A percentile compares a stretch with the other conserved stretches of the same genome.
Conservation (phyloP, 1,284 basidiomycete genomes). For the Fomitopsis palustris region DNA sequence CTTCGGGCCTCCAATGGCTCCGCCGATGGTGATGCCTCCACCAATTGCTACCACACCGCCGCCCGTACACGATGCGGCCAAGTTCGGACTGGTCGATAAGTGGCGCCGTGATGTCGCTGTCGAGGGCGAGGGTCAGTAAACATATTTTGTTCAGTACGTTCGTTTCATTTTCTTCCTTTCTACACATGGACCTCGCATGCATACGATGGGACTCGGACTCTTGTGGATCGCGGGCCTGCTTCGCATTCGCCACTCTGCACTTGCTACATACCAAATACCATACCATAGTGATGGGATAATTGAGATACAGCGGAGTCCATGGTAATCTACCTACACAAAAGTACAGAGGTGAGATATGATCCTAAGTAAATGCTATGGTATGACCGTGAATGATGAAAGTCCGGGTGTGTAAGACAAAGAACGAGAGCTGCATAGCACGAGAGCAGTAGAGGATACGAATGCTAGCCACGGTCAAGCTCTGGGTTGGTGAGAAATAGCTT, state of each 20-base stretch:
- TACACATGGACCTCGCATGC: not conserved
- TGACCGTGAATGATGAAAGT: conserved; percentile 14
- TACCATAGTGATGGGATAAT: conserved; percentile 20
- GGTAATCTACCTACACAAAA: conserved; percentile 12
- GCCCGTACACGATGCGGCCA: conserved; percentile 57
- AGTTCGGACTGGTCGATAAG: conserved; percentile 67
- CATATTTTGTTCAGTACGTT: not conserved
- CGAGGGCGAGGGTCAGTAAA: conserved; percentile 42
- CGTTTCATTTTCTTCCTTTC: conserved; percentile 8
- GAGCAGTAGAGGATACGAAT: conserved; percentile 6
- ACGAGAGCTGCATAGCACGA: conserved; percentile 4
- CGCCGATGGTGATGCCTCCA: conserved; percentile 48
- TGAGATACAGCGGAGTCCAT: conserved; percentile 29
- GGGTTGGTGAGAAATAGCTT: conserved; percentile 72
- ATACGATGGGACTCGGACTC: conserved; percentile 5
- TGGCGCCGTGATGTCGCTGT: conserved; percentile 77
- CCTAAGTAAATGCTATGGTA: conserved; percentile 17
- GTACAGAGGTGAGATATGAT: conserved; percentile 13
- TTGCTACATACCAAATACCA: conserved; percentile 7
- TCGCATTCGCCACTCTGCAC: conserved; percentile 6
- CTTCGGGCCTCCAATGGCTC: conserved; percentile 51
- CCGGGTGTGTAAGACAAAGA: conserved; percentile 9
- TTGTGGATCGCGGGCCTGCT: not conserved
- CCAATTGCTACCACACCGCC: conserved; percentile 46
- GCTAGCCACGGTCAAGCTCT: conserved; percentile 23